Evolutionary conservation across 1,284 basidiomycete genomes (phyloP), one percentile per base, ranked within the genome.

Genomic region (Heterobasidion irregulare): DNA sequence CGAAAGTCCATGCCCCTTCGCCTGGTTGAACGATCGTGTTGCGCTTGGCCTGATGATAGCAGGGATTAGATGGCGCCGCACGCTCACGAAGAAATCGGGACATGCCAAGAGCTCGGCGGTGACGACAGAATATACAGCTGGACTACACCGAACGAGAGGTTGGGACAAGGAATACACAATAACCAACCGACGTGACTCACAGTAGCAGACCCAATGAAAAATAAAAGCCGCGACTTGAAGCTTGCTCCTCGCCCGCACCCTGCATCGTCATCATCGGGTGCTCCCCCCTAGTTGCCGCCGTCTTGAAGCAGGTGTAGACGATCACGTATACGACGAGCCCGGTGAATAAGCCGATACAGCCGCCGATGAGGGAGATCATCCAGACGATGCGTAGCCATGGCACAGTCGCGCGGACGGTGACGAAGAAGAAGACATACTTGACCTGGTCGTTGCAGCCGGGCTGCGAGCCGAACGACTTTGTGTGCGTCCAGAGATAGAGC

Each of bases 371-470:
- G 9, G 50, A 50, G 43, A 44, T 5, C 12, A 59, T 59, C 58
- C 52, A 59, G 7, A 59, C 0, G 9, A 1, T 41, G 9, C 41
- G 53, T 12, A 59, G 38, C 59, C 59, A 59, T n/a, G 47, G 33
- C 12, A 16, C 50, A 15, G 59, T 59, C 10, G 58, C 54, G 35
- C n/a, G 26, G 19, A 59, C 16, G 32, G 1, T 43, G 46, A 34
- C 5, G 34, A 60, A 60, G 19, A 60, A 36, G 5, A 60, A 15
- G 2, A 60, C 53, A 13, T 60, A 59, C 7, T 52, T 60, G 43
- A 59, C 33, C 7, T 50, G 0, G 46, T 56, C 26, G 43, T 60
- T 60, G 47, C 53, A 56, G 2, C 19, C 38, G n/a, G 18, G 8
- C 2, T 53, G 12, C 1, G 13, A 2, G 7, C 59, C 59, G 32